Conservation (phyloP, 345 rosid species). For the Populus pruinosa region DNA sequence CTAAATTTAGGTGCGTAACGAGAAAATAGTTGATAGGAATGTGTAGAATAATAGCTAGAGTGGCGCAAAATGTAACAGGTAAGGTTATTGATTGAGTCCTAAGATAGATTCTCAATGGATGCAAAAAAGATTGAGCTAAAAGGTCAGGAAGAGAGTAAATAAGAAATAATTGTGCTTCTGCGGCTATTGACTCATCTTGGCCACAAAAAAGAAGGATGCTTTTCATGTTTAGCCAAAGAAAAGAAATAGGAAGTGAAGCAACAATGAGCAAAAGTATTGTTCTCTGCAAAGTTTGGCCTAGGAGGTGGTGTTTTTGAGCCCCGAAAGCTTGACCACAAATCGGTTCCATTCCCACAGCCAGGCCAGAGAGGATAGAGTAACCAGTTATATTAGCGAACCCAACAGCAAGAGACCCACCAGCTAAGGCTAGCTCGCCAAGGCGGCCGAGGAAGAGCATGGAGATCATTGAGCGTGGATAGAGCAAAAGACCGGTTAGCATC, state of each 20-base stretch:
- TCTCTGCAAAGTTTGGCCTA: constrained; percentile 63
- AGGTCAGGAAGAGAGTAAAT: constrained; percentile 79
- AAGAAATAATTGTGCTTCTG: constrained; percentile 60
- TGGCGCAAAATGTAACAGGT: constrained; percentile 21
- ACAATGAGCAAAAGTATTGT: constrained; percentile 55
- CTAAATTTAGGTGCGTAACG: constrained; percentile 48
- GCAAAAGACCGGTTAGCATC: constrained; percentile 65
- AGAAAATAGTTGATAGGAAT: constrained; percentile 37
- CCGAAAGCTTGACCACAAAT: constrained; percentile 90
- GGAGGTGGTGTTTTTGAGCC: constrained; percentile 52
- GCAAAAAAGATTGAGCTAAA: constrained; percentile 66
- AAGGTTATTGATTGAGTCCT: constrained; percentile 57
- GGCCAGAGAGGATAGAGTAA: constrained; percentile 81
- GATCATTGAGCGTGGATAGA: constrained; percentile 80
- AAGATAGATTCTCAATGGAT: constrained; percentile 81
- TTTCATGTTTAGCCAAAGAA: constrained; percentile 76
- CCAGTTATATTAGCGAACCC: constrained; percentile 92
- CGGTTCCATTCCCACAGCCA: constrained; percentile 89
- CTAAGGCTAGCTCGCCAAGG: constrained; percentile 63
- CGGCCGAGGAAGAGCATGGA: constrained; percentile 76
- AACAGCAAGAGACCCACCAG: constrained; percentile 82
- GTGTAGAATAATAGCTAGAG: constrained; percentile 18
- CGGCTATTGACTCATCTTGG: constrained; percentile 60
- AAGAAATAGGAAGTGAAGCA: constrained; percentile 56
- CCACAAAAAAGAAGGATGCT: constrained; percentile 50